Evolutionary conservation across 495 filamentous ascomycete species (phyloP), one percentile per base, ranked within the genome.

Genomic region (Parachaetomium inaequale): DNA sequence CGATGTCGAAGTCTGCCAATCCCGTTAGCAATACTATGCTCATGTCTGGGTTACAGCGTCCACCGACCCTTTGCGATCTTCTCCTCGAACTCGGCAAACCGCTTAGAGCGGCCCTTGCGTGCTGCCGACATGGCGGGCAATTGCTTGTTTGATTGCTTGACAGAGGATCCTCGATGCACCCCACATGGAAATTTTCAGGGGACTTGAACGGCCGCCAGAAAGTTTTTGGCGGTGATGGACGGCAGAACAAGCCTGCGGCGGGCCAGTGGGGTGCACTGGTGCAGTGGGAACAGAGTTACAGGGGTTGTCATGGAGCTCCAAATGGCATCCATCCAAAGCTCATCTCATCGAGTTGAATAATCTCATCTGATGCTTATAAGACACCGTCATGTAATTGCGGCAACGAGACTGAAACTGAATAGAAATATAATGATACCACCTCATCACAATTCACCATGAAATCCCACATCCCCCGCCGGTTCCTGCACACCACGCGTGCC

Each of bases 1-100:
- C 93, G 1, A 91, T 91, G 71, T 98, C 93, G 69, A 89, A 89
- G 71, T 98, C 93, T 96, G 26, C 23, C 21, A 46, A 38, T 42
- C 12, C n/a, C 7, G 51, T 66, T 25, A 65, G 50, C n/a, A n/a
- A n/a, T n/a, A n/a, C 28, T n/a, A 21, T 10, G 7, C 15, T 8
- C 26, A 32, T 2, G 7, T 32, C 31, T 25, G 34, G 32, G 28
- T 29, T 10, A 23, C 4, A 21, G 4, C 36, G 14, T 5, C 21
- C 8, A 12, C 38, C 5, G 29, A 81, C 79, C 79, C 59, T 75
- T 75, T 4, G 65, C 73, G 23, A 74, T 68, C 38, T 72, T 70
- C 31, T 81, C 79, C 45, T 70, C 70, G 60, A 67, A 74, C 45
- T 80, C 72, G 21, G 75, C 68, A 50, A 80, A 76, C 46, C 74